Base-by-base conservation (phyloP, 352 stramenopile genomes). In the Pythium sukuiense region DNA sequence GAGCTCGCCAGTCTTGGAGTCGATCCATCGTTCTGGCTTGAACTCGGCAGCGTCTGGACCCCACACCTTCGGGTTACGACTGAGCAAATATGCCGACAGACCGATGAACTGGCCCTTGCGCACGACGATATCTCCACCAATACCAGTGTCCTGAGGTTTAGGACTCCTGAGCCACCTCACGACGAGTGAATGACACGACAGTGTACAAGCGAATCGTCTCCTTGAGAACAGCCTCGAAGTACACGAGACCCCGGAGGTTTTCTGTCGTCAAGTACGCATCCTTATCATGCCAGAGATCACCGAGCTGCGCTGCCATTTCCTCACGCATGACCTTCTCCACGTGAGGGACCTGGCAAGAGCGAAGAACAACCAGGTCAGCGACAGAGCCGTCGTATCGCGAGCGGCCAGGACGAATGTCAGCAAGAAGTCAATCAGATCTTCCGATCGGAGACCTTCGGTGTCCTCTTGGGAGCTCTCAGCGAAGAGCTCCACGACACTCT, bases 341-440 rank as follows among this genome's bases (percentile, higher is more conserved):
- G 27, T 85, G 59, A 13, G 83, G 87, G 65, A 67, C 12, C 72
- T 76, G 45, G 79, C 76, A 3, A 96, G 71, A 65, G 85, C 81
- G 56, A 86, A 82, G 32, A 95, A 72, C 7, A 88, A 73, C 88
- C 88, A 96, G 33, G 72, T 76, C 32, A 95, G 55, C 26, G 85
- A 81, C 59, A 65, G 74, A 2, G 87, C 80, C 3, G 88, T 94
- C 0, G 81, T 95, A 59, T 95, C 88, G 39, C 86, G 76, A 13
- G 87, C 88, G 12, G 83, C 88, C n/a, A 87, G 55, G n/a, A 96
- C 65, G 50, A 95, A 79, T 3, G 74, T 76, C 11, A 94, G 73
- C 3, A 86, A 72, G 30, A 96, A 67, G 30, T 94, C 81, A 9
- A 83, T 58, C 24, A 96, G 71, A 52, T 84, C 83, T 53, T 76